Base-by-base conservation (phyloP, 2,329 filamentous ascomycete genomes). In the Venturia effusa region DNA sequence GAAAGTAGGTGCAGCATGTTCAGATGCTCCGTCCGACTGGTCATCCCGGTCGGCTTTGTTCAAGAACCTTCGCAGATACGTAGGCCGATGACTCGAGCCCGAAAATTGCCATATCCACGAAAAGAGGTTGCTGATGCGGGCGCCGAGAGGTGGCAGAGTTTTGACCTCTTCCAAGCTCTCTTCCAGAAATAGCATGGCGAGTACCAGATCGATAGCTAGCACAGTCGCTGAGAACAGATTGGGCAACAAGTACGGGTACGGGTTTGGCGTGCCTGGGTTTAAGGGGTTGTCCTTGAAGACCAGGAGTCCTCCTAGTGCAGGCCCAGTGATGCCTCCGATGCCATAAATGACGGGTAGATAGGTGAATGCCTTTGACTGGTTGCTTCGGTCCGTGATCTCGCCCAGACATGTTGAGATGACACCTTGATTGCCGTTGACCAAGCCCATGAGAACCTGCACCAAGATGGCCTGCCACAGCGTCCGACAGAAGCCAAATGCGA, bases 331-430 rank as follows among this genome's bases (percentile, higher is more conserved):
- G 54, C 90, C 90, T 22, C 94, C 94, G 40, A 99, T 80, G 4
- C 93, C 93, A 75, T 99, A 99, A n/a, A 97, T 88, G 45, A 97
- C 88, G 0, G 94, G 94, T 51, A 99, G 79, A 78, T 96, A 99
- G 1, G 90, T 94, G 70, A 99, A 99, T 0, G 92, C 94, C 62
- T 84, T 84, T 71, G 90, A 94, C 80, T 99, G 94, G 74, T 99
- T 99, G 67, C 88, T 94, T 63, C 91, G 86, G 72, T 97, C 92
- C 1, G 94, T 99, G 62, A 99, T 88, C 74, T 99, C 94, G 48
- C 94, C 94, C 60, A 99, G 76, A 60, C 93, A 96, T 0, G 94
- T 97, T 8, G 91, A 93, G 17, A 99, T 92, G 15, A 97, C 87
- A 4, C 91, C 93, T 37, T 94, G 92, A 70, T 99, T 99, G 62